Evolutionary conservation across 768 basidiomycete species (phyloP).

Genomic region (Russula virescens): DNA sequence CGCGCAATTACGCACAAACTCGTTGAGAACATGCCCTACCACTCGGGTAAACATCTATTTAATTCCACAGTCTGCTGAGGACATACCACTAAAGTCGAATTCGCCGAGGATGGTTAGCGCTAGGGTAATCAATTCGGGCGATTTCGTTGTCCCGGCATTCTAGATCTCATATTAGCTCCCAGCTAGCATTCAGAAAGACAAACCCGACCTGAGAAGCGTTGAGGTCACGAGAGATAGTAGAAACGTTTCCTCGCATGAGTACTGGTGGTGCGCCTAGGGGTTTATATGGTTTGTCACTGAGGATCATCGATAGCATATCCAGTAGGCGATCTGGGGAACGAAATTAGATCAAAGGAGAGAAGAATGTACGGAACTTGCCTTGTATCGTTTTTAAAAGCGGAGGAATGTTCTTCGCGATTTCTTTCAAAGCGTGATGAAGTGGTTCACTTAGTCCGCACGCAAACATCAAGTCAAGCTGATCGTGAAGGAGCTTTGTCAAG

Average conservation of each 20-base stretch:
- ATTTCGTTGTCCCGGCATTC: slow-evolving; percentile 42
- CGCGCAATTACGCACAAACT: slow-evolving; percentile 89
- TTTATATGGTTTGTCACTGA: slow-evolving; percentile 81
- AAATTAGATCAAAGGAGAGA: slow-evolving; percentile 2
- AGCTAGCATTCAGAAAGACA: background rate
- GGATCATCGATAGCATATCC: slow-evolving; percentile 72
- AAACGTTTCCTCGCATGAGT: slow-evolving; percentile 48
- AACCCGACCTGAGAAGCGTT: slow-evolving; percentile 42
- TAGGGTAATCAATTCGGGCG: slow-evolving; percentile 64
- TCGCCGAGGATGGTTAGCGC: slow-evolving; percentile 82
- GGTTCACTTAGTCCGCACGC: slow-evolving; percentile 89
- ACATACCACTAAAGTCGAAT: slow-evolving; percentile 89
- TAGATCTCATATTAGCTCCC: background rate
- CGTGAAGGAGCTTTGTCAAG: slow-evolving; percentile 91
- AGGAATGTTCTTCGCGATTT: slow-evolving; percentile 81
- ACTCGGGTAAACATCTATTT: slow-evolving; percentile 5
- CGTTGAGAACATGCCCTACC: slow-evolving; percentile 86
- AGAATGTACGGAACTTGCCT: slow-evolving; percentile 41
- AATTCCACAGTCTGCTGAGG: background rate
- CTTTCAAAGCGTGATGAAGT: slow-evolving; percentile 74
- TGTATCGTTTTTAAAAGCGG: slow-evolving; percentile 90
- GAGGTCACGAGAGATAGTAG: slow-evolving; percentile 45
- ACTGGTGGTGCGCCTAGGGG: slow-evolving; percentile 80
- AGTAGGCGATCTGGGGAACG: slow-evolving; percentile 69
- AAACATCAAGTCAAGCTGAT: slow-evolving; percentile 95